Base-by-base conservation (phyloP, 2,329 filamentous ascomycete genomes). In the Dactylellina drechsleri region DNA sequence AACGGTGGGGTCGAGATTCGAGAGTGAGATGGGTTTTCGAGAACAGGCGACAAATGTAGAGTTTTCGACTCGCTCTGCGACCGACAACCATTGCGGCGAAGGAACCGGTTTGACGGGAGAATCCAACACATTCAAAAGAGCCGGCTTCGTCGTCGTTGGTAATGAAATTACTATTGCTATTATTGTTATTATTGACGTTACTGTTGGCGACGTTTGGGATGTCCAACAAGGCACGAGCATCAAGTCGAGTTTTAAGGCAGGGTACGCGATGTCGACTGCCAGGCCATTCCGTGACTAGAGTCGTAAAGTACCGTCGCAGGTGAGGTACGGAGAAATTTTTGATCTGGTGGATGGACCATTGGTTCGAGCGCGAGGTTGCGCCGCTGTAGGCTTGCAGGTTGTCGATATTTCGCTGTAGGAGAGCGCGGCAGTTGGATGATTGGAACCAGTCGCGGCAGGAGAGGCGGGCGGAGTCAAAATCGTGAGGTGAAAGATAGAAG, bases 401-500 rank as follows among this genome's bases (percentile, higher is more conserved):
- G 66, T 60, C 53, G 58, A 78, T 75, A 23, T 78, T 70, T 26
- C 57, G 67, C 31, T 71, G 58, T 13, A 78, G 59, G 10, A 78
- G 66, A 20, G 66, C 66, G 47, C 74, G 77, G 54, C 64, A 76
- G 40, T 73, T 76, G 8, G 77, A 76, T 8, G 73, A 68, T 43
- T 67, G 66, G 43, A 78, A 78, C 77, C 77, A 78, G 45, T 66
- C 60, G 18, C 65, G 68, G 31, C 77, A 78, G 65, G 71, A 56
- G 12, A 78, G 66, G 5, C 77, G 60, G 13, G 77, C 77, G 20
- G 77, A 77, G 49, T 78, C 77, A 60, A 77, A 78, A 20, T 78
- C 77, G 49, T 73, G 62, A 54, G 77, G 77, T 15, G 76, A 66
- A 3, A 78, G 76, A 16, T 76, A 67, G 36, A 62, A 71, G 56